These are phyloP conservation scores for Blastobotrys buckinghamii DNA, from an alignment of 1,139 yeast genomes.

Conservation along the genomic window DNA sequence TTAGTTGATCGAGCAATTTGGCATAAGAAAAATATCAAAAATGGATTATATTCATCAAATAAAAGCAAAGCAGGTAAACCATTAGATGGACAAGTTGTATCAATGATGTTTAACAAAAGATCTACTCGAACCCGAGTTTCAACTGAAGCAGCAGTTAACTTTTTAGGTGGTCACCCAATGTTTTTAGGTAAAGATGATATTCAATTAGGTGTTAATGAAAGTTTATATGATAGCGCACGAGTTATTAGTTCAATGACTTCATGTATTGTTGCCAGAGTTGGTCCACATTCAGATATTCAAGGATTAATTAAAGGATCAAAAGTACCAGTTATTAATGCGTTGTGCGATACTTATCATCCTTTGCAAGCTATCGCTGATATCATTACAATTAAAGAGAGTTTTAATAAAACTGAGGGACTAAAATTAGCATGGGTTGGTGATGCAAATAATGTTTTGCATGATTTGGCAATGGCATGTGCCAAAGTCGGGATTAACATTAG, in stretches of 20 bases:
- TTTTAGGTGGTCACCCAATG: constrained; percentile 95
- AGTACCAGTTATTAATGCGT: constrained; percentile 89
- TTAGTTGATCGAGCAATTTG: constrained; percentile 45
- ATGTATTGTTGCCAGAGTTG: constrained; percentile 93
- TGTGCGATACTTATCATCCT: constrained; percentile 92
- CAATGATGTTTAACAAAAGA: constrained; percentile 80
- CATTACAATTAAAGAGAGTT: constrained; percentile 75
- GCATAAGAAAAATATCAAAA: constrained; percentile 29
- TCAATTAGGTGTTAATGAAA: constrained; percentile 90
- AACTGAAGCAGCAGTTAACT: constrained; percentile 89
- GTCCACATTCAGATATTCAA: constrained; percentile 73
- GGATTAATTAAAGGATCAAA: constrained; percentile 59
- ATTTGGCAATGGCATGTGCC: constrained; percentile 83
- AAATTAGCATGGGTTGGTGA: constrained; percentile 96
- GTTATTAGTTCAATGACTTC: constrained; percentile 94
- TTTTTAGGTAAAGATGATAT: constrained; percentile 94
- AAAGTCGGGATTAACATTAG: constrained; percentile 79
- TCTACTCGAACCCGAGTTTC: constrained; percentile 94
- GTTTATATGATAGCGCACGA: constrained; percentile 77
- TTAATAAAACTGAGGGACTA: constrained; percentile 52
- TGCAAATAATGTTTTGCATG: constrained; percentile 91
- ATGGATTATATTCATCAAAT: constrained; percentile 27
- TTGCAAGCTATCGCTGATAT: constrained; percentile 91
- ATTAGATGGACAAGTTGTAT: constrained; percentile 72
- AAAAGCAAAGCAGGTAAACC: constrained; percentile 31